Base-by-base conservation (phyloP, 2,329 filamentous ascomycete genomes). In the Fusarium compactum region DNA sequence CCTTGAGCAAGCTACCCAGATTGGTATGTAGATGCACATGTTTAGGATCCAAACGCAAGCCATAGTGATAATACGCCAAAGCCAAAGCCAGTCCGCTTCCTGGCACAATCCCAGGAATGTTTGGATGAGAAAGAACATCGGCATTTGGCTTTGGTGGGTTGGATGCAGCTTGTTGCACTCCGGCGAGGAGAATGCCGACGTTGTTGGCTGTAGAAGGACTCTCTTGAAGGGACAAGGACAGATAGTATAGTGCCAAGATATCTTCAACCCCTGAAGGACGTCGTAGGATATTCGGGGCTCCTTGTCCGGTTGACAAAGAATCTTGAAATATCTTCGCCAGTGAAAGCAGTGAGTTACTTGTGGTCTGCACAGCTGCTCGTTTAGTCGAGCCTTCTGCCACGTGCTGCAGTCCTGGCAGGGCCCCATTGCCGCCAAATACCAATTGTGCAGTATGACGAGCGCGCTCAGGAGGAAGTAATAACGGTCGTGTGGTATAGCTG, bases 181-280 rank as follows among this genome's bases (percentile, higher is more conserved):
- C 93, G 8, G 96, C 96, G n/a, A 99, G 88, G 29, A 99, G 85
- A 58, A 99, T 99, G 5, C 96, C 96, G 15, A 99, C 95, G 78
- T 99, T 99, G 78, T 99, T 99, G 1, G 96, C 96, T 0, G 96
- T 99, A 0, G 96, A 99, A 4, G 96, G 96, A 75, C 96, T 98
- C 50, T 96, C 95, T 70, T 98, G 96, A 4, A 99, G 85, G 0
- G 96, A 97, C 5, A 99, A 83, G 0, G 96, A 99, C 5, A 99
- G 85, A 76, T 99, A 99, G 79, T 99, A 99, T 15, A 99, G 86
- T 3, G 95, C 93, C 38, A 99, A 82, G 40, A 99, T 98, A 76
- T 99, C 96, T 44, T 94, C 90, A 25, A 98, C 94, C 3, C 94
- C 92, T 46, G 91, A 90, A 5, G 90, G 87, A 59, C 90, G 89